These are phyloP conservation scores for Neurospora terricola DNA, from an alignment of 495 filamentous ascomycete genomes.

Conservation along the genomic window DNA sequence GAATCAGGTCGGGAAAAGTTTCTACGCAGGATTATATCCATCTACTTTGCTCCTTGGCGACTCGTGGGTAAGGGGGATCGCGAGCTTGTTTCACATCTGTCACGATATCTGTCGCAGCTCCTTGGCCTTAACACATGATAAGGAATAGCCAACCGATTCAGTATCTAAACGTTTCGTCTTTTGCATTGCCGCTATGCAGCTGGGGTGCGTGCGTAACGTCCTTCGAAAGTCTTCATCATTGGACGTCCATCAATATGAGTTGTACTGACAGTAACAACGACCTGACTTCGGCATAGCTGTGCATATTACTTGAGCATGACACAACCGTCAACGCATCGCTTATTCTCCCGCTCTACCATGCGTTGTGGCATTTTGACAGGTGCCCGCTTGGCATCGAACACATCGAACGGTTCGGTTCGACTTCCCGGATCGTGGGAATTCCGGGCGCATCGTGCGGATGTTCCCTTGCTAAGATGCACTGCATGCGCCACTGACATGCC, in stretches of 20 bases:
- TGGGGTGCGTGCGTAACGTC: background rate
- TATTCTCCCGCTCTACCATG: background rate
- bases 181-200: background rate
- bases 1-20: too few relatives aligned
- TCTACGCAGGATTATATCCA: background rate
- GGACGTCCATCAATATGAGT: background rate
- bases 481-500: background rate
- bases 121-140: background rate
- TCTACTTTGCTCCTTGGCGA: background rate
- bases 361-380: background rate
- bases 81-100: background rate
- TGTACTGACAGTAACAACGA: background rate
- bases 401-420: background rate
- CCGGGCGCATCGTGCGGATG: background rate
- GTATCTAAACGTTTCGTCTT: background rate
- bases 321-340: background rate
- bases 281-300: background rate
- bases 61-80: background rate
- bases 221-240: background rate
- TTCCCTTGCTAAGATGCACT: background rate
- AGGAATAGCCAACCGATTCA: background rate
- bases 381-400: background rate
- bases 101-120: background rate
- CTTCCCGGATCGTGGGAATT: background rate
- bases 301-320: background rate